phyloP scores from a whole-genome alignment of 2,329 filamentous ascomycete genomes.

The Diaporthe sp. region DNA sequence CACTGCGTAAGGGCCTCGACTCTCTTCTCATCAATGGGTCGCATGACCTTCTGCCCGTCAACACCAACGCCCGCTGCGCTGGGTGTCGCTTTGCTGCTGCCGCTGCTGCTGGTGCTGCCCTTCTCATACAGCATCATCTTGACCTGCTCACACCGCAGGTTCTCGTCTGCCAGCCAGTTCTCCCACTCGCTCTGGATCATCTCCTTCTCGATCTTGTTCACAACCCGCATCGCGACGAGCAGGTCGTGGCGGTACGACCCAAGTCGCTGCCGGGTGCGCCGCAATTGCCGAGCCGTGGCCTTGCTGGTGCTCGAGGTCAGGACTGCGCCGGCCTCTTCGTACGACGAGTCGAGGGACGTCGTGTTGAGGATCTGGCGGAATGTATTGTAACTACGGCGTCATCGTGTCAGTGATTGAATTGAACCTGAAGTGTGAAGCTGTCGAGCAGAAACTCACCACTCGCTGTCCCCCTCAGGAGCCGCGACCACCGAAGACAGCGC shows the following conservation, averaged over 20 bases:
- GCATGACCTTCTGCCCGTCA: conserved; percentile 46
- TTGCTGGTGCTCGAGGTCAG: conserved; percentile 64
- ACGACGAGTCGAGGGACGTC: conserved; percentile 70
- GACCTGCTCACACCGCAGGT: conserved; percentile 78
- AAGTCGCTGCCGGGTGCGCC: conserved; percentile 85
- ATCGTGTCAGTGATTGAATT: conserved; percentile 13
- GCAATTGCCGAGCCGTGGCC: conserved; percentile 74
- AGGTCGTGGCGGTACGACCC: conserved; percentile 91
- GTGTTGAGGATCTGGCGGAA: conserved; percentile 72
- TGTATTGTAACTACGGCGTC: conserved; percentile 66
- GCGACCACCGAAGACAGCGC: conserved; percentile 54
- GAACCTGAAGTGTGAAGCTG: background rate
- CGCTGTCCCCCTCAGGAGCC: conserved; percentile 60
- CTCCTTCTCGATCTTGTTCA: conserved; percentile 91
- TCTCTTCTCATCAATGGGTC: conserved; percentile 49
- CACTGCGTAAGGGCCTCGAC: conserved; percentile 60
- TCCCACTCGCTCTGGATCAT: conserved; percentile 92
- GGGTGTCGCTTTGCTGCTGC: conserved; percentile 41
- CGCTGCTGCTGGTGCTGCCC: conserved; percentile 31
- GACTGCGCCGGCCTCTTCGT: conserved; percentile 64
- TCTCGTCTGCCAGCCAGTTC: conserved; percentile 89
- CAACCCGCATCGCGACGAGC: conserved; percentile 88
- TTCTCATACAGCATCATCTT: conserved; percentile 57
- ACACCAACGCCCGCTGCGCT: conserved; percentile 17
- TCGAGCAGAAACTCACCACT: conserved; percentile 56